Conservation (phyloP, 257 asterid species). For the Cruciata laevipes region DNA sequence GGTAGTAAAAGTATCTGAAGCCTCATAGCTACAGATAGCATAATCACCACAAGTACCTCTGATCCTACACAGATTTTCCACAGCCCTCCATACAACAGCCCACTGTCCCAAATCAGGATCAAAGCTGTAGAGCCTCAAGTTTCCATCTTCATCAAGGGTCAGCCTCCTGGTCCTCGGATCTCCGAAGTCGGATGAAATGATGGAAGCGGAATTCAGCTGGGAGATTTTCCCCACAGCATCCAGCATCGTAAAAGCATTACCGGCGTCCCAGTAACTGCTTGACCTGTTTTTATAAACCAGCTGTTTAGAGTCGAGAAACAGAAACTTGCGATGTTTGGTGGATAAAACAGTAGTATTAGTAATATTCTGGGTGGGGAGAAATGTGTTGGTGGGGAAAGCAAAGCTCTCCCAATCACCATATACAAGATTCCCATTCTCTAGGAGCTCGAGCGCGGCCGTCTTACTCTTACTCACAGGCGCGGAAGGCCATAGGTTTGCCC, state of each 20-base stretch:
- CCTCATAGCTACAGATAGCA: constrained; percentile 55
- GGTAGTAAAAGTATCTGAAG: constrained; percentile 34
- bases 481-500: constrained; percentile 48
- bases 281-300: constrained; percentile 28
- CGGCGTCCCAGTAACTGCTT: constrained; percentile 37
- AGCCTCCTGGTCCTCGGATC: constrained; percentile 43
- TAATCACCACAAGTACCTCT: constrained; percentile 64
- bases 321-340: constrained; percentile 43
- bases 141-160: constrained; percentile 65
- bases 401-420: constrained; percentile 59
- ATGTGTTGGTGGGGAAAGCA: constrained; percentile 47
- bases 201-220: constrained; percentile 18
- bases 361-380: constrained; percentile 51
- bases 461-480: constrained; percentile 19
- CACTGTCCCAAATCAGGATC: constrained; percentile 33
- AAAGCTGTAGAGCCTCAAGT: constrained; percentile 55
- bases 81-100: constrained; percentile 61
- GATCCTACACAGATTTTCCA: constrained; percentile 42
- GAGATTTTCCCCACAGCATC: constrained; percentile 35
- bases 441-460: constrained; percentile 37
- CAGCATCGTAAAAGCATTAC: constrained; percentile 29
- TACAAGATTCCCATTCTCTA: constrained; percentile 42
- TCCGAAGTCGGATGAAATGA: constrained; percentile 46
- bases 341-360: constrained; percentile 27
- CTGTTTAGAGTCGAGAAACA: constrained; percentile 31